A percentile compares a stretch with the other conserved stretches of the same genome.
These are phyloP conservation scores for Raffaelea ambrosiae DNA, from an alignment of 2,329 filamentous ascomycete species.

Conservation along the genomic window DNA sequence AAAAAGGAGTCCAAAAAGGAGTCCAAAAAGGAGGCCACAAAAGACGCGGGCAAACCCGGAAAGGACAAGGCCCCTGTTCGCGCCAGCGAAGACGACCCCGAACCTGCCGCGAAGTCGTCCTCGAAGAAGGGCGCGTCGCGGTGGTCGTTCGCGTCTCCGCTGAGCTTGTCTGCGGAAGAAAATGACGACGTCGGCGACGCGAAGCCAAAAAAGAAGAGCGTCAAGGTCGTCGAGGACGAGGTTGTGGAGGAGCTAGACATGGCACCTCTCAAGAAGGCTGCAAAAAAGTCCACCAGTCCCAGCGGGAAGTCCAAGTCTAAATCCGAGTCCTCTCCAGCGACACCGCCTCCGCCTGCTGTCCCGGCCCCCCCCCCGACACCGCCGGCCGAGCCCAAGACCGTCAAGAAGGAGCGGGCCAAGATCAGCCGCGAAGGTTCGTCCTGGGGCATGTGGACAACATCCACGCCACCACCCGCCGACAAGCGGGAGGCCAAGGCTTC, in stretches of 20 bases:
- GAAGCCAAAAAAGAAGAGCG: conserved; percentile 8
- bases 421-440: conserved; percentile 63
- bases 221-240: conserved; percentile 26
- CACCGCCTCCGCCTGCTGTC: background rate
- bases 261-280: conserved; percentile 35
- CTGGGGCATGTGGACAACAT: conserved; percentile 68
- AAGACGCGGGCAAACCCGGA: background rate
- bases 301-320: conserved; percentile 33
- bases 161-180: conserved; percentile 12
- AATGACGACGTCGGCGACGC: conserved; percentile 8
- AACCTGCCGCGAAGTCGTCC: conserved; percentile 3
- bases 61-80: background rate
- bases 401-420: conserved; percentile 69
- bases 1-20: background rate
- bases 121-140: conserved; percentile 10
- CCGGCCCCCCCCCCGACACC: conserved; percentile 30
- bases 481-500: conserved; percentile 46
- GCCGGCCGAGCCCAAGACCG: conserved; percentile 47
- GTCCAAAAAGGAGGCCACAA: background rate
- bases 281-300: conserved; percentile 18
- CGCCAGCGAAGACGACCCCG: background rate
- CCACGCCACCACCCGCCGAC: conserved; percentile 26
- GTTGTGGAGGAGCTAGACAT: conserved; percentile 44
- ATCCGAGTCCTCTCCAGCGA: conserved; percentile 9
- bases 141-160: conserved; percentile 12